Conservation (phyloP, 192 early-diverging fungal genomes). For the Backusella parvicylindrica region DNA sequence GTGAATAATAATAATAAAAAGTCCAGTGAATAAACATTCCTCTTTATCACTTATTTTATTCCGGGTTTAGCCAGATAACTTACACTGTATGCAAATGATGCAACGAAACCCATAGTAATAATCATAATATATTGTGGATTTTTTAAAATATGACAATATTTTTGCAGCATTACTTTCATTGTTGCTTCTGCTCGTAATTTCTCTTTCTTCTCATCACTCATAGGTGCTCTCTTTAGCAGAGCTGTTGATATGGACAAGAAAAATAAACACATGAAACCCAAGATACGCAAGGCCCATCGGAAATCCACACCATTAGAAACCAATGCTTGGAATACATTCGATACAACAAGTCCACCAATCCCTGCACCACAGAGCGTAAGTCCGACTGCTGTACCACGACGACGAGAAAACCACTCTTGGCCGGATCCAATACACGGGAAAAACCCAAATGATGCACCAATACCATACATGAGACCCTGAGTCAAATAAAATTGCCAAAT, state of each 20-base stretch:
- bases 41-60: background rate
- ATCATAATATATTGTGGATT: background rate
- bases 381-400: constrained; percentile 36
- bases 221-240: constrained; percentile 15
- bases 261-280: constrained; percentile 51
- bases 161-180: background rate
- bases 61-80: background rate
- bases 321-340: constrained; percentile 55
- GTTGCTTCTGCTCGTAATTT: background rate
- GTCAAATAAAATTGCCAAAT: constrained; percentile 53
- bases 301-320: constrained; percentile 48
- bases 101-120: background rate
- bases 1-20: background rate
- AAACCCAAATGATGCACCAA: constrained; percentile 41
- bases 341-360: constrained; percentile 42
- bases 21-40: background rate
- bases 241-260: constrained; percentile 17
- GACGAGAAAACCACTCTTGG: constrained; percentile 36
- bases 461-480: constrained; percentile 37
- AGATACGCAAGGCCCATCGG: constrained; percentile 62
- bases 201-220: background rate
- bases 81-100: background rate
- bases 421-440: constrained; percentile 34
- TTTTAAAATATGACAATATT: background rate
- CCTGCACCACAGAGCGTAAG: constrained; percentile 38